Base-by-base conservation (phyloP, 495 filamentous ascomycete species). In the Podospora comata region DNA sequence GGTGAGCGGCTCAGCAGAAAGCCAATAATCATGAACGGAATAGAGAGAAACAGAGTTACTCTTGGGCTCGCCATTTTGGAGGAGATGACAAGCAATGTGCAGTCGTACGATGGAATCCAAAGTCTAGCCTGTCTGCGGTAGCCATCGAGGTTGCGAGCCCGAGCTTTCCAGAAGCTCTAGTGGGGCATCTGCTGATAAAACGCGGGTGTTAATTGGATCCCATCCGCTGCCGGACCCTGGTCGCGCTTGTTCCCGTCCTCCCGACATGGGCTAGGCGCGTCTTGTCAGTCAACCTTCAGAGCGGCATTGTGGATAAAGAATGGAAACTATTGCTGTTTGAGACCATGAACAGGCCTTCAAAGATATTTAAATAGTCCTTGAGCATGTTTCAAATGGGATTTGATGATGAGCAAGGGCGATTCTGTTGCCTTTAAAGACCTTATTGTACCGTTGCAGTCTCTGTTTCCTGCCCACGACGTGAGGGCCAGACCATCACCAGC, bases 1-100 rank as follows among this genome's bases (percentile, higher is more conserved):
- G 82, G 82, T 6, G 79, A 78, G 57, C 80, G 71, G 13, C 73
- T 80, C 30, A 83, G 65, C 55, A 84, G 72, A 28, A 80, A 71
- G 5, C 76, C 78, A 66, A 83, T 73, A 16, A 77, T 30, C 57
- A 75, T 44, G 16, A 77, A 69, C 0, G 74, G 75, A 32, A 76
- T 73, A 13, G 75, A 73, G 16, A 77, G 61, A 26, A 76, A 18
- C 18, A 75, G 7, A 18, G 62, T 72, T 5, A 67, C 66, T 64
- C 57, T 54, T 5, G 62, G 19, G 60, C 56, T 65, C 1, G 68
- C 72, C 72, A 75, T 73, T 62, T 64, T 69, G 57, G 27, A 53
- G 28, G 55, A 30, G 15, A 62, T 13, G 11, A 7, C 30, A 26
- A 60, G 7, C 19, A 28, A 65, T 6, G 56, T 23, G 15, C 72